Conservation (phyloP, 2,329 filamentous ascomycete genomes). For the Paecilomyces dactylethromorphus region DNA sequence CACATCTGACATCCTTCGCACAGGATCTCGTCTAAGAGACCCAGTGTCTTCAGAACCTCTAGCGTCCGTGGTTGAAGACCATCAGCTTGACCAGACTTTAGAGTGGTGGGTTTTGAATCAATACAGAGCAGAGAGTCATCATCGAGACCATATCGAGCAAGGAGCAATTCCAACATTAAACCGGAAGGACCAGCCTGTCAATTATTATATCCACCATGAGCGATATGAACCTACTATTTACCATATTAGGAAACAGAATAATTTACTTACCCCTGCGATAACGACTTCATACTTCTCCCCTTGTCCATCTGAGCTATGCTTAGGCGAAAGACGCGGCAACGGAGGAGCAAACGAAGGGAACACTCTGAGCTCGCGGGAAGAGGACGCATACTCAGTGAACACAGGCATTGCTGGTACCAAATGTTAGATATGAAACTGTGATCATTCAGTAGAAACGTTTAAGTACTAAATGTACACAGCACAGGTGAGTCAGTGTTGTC, state of each 20-base stretch:
- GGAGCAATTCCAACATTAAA: constrained; percentile 34
- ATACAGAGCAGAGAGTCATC: constrained; percentile 37
- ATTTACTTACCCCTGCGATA: constrained; percentile 28
- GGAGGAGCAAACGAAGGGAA: constrained; percentile 34
- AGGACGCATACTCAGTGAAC: constrained; percentile 29
- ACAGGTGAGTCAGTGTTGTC: neutral
- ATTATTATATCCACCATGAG: neutral
- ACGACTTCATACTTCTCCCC: constrained; percentile 37
- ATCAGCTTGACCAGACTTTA: constrained; percentile 38
- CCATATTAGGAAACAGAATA: neutral
- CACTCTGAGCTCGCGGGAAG: constrained; percentile 33
- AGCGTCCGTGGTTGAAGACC: constrained; percentile 38
- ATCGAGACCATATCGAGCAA: constrained; percentile 38
- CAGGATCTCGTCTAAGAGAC: constrained; percentile 33
- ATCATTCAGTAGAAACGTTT: neutral
- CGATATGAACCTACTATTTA: neutral
- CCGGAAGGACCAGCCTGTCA: constrained; percentile 36
- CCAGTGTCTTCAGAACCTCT: constrained; percentile 37
- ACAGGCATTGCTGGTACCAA: constrained; percentile 26
- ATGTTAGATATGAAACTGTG: neutral
- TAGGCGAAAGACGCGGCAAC: constrained; percentile 26
- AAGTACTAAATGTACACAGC: neutral
- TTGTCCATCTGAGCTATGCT: constrained; percentile 7
- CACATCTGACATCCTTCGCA: constrained; percentile 37
- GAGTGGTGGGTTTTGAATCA: constrained; percentile 32